Evolutionary conservation across 176 grass and related monocot species (phyloP).

Genomic region (Elaeis guineensis): DNA sequence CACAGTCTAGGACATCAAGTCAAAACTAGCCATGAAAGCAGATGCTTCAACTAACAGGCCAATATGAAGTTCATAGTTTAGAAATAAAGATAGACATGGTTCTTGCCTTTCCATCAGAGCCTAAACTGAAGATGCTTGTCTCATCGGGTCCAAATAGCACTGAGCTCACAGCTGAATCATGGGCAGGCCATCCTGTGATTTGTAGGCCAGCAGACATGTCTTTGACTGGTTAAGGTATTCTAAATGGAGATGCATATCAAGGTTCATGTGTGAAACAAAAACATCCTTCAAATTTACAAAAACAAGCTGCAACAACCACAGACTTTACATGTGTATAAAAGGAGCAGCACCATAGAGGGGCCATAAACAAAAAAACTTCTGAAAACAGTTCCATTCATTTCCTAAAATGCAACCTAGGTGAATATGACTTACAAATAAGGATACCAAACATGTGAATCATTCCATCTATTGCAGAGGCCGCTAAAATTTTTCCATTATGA

Average conservation of each 20-base stretch:
- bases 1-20: too few species aligned
- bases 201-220: constrained; percentile 98
- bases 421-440: constrained; percentile 21
- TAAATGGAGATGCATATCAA: too few species aligned
- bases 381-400: constrained; percentile 9
- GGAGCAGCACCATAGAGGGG: constrained; percentile 12
- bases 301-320: too few species aligned
- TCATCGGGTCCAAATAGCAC: constrained; percentile 90
- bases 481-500: constrained; percentile 97
- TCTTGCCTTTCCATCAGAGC: constrained; percentile 80
- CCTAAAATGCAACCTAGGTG: background rate
- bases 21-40: too few species aligned
- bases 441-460: constrained; percentile 99
- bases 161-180: constrained; percentile 81
- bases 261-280: too few species aligned
- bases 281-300: too few species aligned
- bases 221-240: constrained; percentile 34
- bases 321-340: background rate
- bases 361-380: constrained; percentile 2
- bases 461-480: constrained; percentile 85
- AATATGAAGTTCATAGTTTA: background rate
- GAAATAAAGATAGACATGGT: constrained; percentile 9
- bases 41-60: too few species aligned
- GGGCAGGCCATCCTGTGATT: constrained; percentile 98
- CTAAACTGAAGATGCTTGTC: constrained; percentile 95